Base-by-base conservation (phyloP, 2,329 filamentous ascomycete species). In the Ambrosiella cleistominuta region DNA sequence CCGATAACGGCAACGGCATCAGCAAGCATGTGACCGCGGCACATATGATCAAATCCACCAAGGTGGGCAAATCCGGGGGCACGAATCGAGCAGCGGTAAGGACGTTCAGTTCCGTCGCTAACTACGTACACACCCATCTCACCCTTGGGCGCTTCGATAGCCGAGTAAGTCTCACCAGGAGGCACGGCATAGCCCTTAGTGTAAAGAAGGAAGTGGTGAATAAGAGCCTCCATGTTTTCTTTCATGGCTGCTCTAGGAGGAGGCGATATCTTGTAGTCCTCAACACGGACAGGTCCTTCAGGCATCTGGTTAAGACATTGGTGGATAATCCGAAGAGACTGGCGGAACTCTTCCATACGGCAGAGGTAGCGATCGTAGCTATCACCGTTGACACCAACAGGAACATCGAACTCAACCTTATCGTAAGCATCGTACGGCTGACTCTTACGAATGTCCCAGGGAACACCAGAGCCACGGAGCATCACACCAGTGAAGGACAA, bases 221-320 rank as follows among this genome's bases (percentile, higher is more conserved):
- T 98, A 49, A 98, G 81, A 44, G 93, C 90, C 75, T 98, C 93
- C 94, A 98, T 98, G 77, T 98, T 98, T 81, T 98, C 93, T 81
- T 98, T 98, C 93, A 98, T 98, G 67, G 93, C 93, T 50, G 88
- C 79, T 68, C 93, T 84, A n/a, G 93, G 94, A 62, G 93, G 93
- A 19, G 93, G 93, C 2, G 88, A 86, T 67, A 98, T 81, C 81
- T 98, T 98, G 82, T 97, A 98, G 73, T 98, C 93, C 74, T 98
- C 93, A 47, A 96, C 88, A 65, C 91, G 86, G 68, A 97, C 81
- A 56, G 93, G 93, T 36, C 93, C 93, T 54, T 87, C 79, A 54
- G 94, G 91, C 88, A 98, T 98, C 77, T 98, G 88, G 79, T 98
- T 97, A 66, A 98, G 75, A 72, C 94, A 98, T 74, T 98, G 94